phyloP scores from a whole-genome alignment of 108 stramenopile genomes.

The Conticribra guillardii region DNA sequence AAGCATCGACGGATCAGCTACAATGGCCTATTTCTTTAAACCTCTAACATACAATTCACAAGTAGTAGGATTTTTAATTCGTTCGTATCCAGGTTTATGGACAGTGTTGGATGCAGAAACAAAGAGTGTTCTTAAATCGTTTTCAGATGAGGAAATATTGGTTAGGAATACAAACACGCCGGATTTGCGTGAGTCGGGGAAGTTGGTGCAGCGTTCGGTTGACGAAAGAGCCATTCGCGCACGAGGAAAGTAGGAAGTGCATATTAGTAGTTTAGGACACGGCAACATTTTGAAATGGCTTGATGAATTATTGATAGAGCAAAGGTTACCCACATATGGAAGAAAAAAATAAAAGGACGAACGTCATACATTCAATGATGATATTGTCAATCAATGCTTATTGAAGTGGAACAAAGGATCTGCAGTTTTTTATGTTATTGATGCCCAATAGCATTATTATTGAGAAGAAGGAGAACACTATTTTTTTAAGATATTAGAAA shows the following conservation, averaged over 20 bases:
- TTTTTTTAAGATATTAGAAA: too few species aligned
- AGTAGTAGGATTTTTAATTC: conserved; percentile 66
- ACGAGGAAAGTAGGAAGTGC: not conserved
- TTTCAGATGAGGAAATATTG: conserved; percentile 62
- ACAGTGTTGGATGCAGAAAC: conserved; percentile 56
- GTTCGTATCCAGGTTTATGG: conserved; percentile 67
- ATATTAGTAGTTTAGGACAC: too few species aligned
- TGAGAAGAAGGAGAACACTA: too few species aligned
- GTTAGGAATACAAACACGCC: conserved; percentile 73
- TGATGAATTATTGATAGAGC: too few species aligned
- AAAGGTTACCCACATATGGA: too few species aligned
- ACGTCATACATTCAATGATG: too few species aligned
- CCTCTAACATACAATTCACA: conserved; percentile 86
- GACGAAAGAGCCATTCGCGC: conserved; percentile 73
- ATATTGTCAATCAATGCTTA: too few species aligned
- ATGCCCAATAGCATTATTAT: too few species aligned
- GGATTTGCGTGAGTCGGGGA: conserved; percentile 63
- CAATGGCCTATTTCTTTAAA: conserved; percentile 80
- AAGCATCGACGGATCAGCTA: conserved; percentile 58
- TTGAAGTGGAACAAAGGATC: too few species aligned
- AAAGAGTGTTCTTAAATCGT: conserved; percentile 49
- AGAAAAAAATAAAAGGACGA: too few species aligned
- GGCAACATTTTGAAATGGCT: too few species aligned
- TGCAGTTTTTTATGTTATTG: too few species aligned
- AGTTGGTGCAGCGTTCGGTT: conserved; percentile 65